Conservation (phyloP, 2,329 filamentous ascomycete genomes). For the Rhinocladiella similis region DNA sequence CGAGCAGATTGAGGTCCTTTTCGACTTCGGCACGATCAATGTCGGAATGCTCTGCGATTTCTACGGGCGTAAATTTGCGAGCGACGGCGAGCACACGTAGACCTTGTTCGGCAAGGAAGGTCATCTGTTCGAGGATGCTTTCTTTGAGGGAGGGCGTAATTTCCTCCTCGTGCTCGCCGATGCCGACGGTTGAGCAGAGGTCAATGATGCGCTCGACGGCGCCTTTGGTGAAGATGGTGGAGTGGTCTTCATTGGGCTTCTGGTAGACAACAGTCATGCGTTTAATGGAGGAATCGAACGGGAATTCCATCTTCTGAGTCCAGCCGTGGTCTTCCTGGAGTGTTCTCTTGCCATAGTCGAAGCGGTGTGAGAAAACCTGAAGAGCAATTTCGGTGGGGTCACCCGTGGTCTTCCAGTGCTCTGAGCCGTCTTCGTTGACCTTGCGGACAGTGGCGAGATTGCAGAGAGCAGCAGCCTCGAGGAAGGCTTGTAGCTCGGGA, state of each 20-base stretch:
- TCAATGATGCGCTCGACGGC: slow-evolving; percentile 62
- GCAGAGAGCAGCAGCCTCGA: slow-evolving; percentile 56
- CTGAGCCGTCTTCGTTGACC: slow-evolving; percentile 36
- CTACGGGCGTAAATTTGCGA: slow-evolving; percentile 34
- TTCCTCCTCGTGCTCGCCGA: slow-evolving; percentile 40
- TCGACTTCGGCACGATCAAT: slow-evolving; percentile 53
- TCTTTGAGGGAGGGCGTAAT: slow-evolving; percentile 44
- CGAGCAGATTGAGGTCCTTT: slow-evolving; percentile 55
- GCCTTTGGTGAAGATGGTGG: slow-evolving; percentile 59
- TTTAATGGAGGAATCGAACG: slow-evolving; percentile 66
- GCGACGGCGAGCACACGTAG: slow-evolving; percentile 62
- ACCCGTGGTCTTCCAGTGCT: slow-evolving; percentile 59
- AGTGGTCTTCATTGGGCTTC: slow-evolving; percentile 31
- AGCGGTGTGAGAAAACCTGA: slow-evolving; percentile 65
- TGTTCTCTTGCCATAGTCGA: slow-evolving; percentile 50
- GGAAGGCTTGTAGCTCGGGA: slow-evolving; percentile 50
- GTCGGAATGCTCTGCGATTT: slow-evolving; percentile 32
- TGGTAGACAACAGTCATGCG: slow-evolving; percentile 65
- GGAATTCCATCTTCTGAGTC: slow-evolving; percentile 61
- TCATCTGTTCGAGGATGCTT: slow-evolving; percentile 57
- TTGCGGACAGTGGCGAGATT: slow-evolving; percentile 55
- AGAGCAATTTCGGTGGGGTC: slow-evolving; percentile 68
- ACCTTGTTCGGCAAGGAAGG: slow-evolving; percentile 57
- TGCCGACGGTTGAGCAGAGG: slow-evolving; percentile 52
- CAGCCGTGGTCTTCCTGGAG: slow-evolving; percentile 44